These are phyloP conservation scores for Hypoxylon cercidicola DNA, from an alignment of 495 filamentous ascomycete species.

Conservation along the genomic window DNA sequence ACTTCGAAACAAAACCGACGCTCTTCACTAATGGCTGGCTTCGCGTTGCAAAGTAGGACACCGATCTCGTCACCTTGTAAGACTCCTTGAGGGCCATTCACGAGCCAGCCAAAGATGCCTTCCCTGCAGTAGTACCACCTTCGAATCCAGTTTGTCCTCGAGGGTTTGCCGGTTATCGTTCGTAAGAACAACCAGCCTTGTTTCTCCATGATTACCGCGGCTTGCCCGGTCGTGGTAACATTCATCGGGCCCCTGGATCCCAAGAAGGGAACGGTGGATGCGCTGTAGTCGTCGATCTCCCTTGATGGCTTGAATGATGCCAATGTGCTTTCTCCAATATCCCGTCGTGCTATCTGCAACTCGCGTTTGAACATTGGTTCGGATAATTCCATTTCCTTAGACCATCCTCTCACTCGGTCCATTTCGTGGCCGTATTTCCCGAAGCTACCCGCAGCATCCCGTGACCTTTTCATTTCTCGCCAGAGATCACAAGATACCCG, in stretches of 20 bases:
- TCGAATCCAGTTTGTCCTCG: slow-evolving; percentile 84
- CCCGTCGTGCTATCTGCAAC: slow-evolving; percentile 77
- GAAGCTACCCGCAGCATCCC: slow-evolving; percentile 69
- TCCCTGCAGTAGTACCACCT: slow-evolving; percentile 96
- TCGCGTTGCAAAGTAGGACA: slow-evolving; percentile 90
- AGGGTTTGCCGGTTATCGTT: slow-evolving; percentile 85
- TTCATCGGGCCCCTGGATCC: slow-evolving; percentile 74
- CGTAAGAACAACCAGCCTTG: slow-evolving; percentile 94
- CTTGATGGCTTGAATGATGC: slow-evolving; percentile 78
- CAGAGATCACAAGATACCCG: slow-evolving; percentile 85
- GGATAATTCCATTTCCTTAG: slow-evolving; percentile 87
- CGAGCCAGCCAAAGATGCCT: slow-evolving; percentile 94
- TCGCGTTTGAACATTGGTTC: slow-evolving; percentile 83
- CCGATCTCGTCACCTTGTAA: slow-evolving; percentile 97
- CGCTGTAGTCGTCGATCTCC: slow-evolving; percentile 91
- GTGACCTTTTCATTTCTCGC: slow-evolving; percentile 76
- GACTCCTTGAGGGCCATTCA: slow-evolving; percentile 87
- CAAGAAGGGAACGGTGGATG: slow-evolving; percentile 85
- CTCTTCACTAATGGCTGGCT: slow-evolving; percentile 91
- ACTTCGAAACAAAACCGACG: slow-evolving; percentile 97
- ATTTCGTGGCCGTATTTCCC: slow-evolving; percentile 78
- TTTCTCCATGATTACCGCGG: slow-evolving; percentile 72
- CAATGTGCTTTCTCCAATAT: slow-evolving; percentile 84
- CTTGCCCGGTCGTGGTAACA: slow-evolving; percentile 57
- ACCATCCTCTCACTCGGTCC: slow-evolving; percentile 90